phyloP scores from a whole-genome alignment of 2,329 filamentous ascomycete genomes.

The Alternaria sp. region DNA sequence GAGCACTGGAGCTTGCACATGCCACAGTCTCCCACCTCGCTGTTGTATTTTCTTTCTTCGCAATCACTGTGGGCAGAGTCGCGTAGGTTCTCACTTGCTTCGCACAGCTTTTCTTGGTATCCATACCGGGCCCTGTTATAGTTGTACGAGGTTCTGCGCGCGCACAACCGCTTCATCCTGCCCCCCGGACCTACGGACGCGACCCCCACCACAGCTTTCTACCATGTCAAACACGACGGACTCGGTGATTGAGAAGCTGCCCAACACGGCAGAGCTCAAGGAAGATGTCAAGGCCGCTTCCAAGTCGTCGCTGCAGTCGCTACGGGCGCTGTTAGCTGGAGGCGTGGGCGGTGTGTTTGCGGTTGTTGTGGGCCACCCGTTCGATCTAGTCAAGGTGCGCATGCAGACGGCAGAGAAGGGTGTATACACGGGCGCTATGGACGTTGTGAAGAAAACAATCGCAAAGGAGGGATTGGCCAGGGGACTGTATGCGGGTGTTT shows the following conservation, averaged over 20 bases:
- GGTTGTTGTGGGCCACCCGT: slow-evolving; percentile 91
- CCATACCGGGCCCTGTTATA: no score
- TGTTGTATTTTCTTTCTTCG: slow-evolving; percentile 14
- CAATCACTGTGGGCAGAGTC: background rate
- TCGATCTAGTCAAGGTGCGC: slow-evolving; percentile 97
- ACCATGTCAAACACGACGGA: slow-evolving; percentile 38
- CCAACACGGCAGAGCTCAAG: slow-evolving; percentile 57
- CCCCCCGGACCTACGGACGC: background rate
- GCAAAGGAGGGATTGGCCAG: slow-evolving; percentile 80
- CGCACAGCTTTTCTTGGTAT: slow-evolving; percentile 1
- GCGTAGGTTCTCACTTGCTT: background rate
- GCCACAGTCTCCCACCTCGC: slow-evolving; percentile 22
- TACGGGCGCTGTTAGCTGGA: slow-evolving; percentile 86
- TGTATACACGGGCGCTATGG: slow-evolving; percentile 87
- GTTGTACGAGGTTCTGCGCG: no score
- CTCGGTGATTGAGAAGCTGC: slow-evolving; percentile 41
- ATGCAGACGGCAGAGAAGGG: slow-evolving; percentile 95
- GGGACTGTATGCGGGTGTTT: slow-evolving; percentile 96
- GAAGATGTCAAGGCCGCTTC: slow-evolving; percentile 60
- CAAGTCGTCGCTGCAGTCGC: slow-evolving; percentile 66
- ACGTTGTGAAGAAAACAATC: slow-evolving; percentile 88
- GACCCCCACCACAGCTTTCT: slow-evolving; percentile 9
- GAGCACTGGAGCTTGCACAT: slow-evolving; percentile 41
- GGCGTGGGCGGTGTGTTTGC: slow-evolving; percentile 94
- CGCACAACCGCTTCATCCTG: slow-evolving; percentile 13